These are phyloP conservation scores for Sporothrix phasma DNA, from an alignment of 2,329 filamentous ascomycete genomes.

Conservation along the genomic window DNA sequence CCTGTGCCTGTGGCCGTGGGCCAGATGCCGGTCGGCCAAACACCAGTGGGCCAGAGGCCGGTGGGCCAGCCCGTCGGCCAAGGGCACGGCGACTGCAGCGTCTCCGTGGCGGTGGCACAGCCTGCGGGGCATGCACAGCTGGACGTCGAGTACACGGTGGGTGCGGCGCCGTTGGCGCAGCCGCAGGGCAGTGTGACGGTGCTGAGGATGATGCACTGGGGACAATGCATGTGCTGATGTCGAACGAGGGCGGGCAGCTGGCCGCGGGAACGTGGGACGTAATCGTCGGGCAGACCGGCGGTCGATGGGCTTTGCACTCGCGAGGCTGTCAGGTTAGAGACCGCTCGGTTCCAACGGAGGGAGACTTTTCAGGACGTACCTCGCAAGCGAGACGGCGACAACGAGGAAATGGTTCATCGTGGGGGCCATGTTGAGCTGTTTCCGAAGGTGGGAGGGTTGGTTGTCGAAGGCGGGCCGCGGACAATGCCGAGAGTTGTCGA, in stretches of 20 bases:
- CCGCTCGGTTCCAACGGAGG: neutral
- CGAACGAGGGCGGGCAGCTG: conserved; percentile 1
- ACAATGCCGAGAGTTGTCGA: neutral
- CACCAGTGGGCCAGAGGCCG: neutral
- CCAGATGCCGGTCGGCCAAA: neutral
- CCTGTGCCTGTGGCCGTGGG: too few relatives aligned
- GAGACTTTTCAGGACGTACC: neutral
- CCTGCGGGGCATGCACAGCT: conserved; percentile 13
- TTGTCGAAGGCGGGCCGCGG: neutral
- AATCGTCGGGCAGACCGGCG: conserved; percentile 6
- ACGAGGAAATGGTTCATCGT: neutral
- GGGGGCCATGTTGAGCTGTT: neutral
- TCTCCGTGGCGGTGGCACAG: conserved; percentile 11
- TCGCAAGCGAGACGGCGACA: neutral
- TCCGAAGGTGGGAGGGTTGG: neutral
- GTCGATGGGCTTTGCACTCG: neutral
- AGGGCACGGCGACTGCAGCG: conserved; percentile 11
- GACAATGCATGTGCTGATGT: neutral
- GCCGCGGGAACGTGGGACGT: neutral
- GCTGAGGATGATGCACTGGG: neutral
- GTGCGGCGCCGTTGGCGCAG: conserved; percentile 1
- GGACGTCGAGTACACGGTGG: conserved; percentile 5
- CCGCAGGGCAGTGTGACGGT: conserved; percentile 11
- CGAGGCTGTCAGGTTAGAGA: neutral
- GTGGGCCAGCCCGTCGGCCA: neutral